Evolutionary conservation across 1,139 yeast genomes (phyloP).

Genomic region (Debaryomyces sp.): DNA sequence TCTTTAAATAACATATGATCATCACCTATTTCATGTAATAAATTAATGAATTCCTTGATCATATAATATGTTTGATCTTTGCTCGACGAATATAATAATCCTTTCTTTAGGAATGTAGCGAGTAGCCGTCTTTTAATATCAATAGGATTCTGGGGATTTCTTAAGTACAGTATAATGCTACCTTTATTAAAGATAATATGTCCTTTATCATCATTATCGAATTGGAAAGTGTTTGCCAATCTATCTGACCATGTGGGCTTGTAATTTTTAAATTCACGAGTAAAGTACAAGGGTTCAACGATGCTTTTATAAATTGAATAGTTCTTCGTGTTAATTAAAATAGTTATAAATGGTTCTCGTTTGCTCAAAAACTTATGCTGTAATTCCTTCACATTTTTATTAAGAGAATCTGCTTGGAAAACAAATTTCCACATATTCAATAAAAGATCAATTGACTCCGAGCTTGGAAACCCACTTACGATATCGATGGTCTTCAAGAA

Average conservation of each 20-base stretch:
- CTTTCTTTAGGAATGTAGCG: conserved; percentile 22
- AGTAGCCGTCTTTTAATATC: conserved; percentile 21
- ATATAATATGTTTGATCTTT: conserved; percentile 16
- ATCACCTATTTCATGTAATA: conserved; percentile 21
- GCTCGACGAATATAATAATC: conserved; percentile 17
- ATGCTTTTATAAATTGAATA: conserved; percentile 22
- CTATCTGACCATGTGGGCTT: conserved; percentile 26
- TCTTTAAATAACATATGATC: conserved; percentile 21
- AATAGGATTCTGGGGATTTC: conserved; percentile 12
- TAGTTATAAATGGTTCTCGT: conserved; percentile 22
- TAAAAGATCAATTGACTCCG: conserved; percentile 17
- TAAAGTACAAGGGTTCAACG: conserved; percentile 19
- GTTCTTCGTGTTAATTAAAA: conserved; percentile 23
- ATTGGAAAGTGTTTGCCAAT: conserved; percentile 23
- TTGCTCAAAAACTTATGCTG: conserved; percentile 20
- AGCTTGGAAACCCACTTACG: conserved; percentile 19
- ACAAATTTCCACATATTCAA: conserved; percentile 26
- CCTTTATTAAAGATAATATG: conserved; percentile 15
- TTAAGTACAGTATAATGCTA: conserved; percentile 18
- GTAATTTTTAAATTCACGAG: neutral
- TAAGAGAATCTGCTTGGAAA: conserved; percentile 10
- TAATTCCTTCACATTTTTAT: conserved; percentile 10
- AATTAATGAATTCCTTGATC: conserved; percentile 20
- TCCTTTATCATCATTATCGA: conserved; percentile 15
- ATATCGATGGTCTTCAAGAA: conserved; percentile 21